Percentiles rank a stretch among this genome's conserved stretches.
These are phyloP conservation scores for Senna tora DNA, from an alignment of 306 rosid species.

Conservation along the genomic window DNA sequence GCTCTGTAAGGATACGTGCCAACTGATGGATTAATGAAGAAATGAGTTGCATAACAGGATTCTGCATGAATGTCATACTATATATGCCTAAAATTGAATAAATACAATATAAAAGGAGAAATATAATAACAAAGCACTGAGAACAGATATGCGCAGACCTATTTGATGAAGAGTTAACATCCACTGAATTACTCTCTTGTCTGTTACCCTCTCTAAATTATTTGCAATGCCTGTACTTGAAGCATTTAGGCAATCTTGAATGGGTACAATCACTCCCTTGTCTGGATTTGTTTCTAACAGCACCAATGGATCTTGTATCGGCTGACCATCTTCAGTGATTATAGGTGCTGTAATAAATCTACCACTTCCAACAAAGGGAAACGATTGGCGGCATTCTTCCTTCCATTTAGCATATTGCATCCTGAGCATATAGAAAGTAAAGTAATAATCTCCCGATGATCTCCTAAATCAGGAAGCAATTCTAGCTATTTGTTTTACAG, in stretches of 20 bases:
- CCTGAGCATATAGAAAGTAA: slow-evolving; percentile 52
- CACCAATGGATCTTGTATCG: slow-evolving; percentile 80
- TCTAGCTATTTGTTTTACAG: slow-evolving; percentile 20
- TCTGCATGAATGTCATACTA: slow-evolving; percentile 20
- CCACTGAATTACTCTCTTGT: slow-evolving; percentile 87
- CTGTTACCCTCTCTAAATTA: slow-evolving; percentile 54
- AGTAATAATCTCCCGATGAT: slow-evolving; percentile 26
- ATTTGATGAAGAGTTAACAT: slow-evolving; percentile 97
- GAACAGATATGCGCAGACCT: slow-evolving; percentile 57
- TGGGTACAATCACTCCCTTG: slow-evolving; percentile 45
- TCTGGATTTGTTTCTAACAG: slow-evolving; percentile 65
- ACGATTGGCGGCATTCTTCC: slow-evolving; percentile 82
- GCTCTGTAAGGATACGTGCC: background rate
- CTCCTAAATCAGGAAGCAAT: slow-evolving; percentile 24
- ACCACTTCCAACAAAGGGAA: slow-evolving; percentile 96
- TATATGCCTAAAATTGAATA: background rate
- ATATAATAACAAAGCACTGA: background rate
- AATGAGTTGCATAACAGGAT: background rate
- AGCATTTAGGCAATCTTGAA: slow-evolving; percentile 42
- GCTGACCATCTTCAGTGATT: slow-evolving; percentile 77
- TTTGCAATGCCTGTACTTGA: slow-evolving; percentile 40
- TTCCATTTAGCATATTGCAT: slow-evolving; percentile 76
- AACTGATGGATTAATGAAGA: slow-evolving; percentile 18
- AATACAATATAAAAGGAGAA: slow-evolving; percentile 2
- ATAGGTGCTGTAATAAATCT: slow-evolving; percentile 90